Evolutionary conservation across 202 grass and related monocot genomes (phyloP).

Genomic region (Cymbopogon flexuosus): DNA sequence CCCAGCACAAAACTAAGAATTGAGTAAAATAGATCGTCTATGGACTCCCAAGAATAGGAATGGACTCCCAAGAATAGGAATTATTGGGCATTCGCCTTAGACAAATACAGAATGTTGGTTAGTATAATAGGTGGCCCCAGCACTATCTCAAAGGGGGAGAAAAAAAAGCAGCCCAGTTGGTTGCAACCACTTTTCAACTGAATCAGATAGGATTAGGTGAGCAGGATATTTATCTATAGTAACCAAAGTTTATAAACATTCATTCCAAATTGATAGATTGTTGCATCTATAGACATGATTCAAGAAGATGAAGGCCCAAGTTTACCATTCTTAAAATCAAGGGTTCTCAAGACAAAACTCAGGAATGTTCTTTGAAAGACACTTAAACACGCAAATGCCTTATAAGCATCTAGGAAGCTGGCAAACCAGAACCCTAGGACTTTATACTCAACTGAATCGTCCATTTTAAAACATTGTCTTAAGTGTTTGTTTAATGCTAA

Average conservation of each 20-base stretch:
- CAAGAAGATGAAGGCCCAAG: slow-evolving; percentile 5
- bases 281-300: background rate
- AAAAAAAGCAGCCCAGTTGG: background rate
- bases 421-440: background rate
- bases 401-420: background rate
- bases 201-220: slow-evolving; percentile 21
- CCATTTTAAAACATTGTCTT: background rate
- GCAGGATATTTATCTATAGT: background rate
- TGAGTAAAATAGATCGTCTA: background rate
- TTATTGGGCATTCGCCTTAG: background rate
- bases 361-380: background rate
- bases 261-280: background rate
- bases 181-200: slow-evolving; percentile 29
- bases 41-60: background rate
- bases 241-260: background rate
- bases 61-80: background rate
- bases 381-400: background rate
- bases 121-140: slow-evolving; percentile 10
- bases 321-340: background rate
- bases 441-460: too few species aligned
- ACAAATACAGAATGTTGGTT: background rate
- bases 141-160: background rate
- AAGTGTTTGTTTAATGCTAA: background rate
- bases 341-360: background rate
- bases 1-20: background rate